Evolutionary conservation across 768 basidiomycete species (phyloP).

Genomic region (Xerocomus potaroensis): DNA sequence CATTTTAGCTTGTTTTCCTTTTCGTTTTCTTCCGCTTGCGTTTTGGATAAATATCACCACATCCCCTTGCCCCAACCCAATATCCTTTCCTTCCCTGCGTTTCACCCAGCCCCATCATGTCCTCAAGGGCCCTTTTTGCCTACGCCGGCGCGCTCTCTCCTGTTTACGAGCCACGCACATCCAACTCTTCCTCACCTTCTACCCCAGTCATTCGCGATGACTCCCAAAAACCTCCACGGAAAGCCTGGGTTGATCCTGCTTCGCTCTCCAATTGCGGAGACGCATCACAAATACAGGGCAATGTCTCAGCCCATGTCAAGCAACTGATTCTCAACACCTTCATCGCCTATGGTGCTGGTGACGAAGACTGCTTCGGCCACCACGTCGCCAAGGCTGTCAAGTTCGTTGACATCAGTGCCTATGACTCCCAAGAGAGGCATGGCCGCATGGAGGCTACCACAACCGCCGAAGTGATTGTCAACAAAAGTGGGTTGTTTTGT

Average conservation of each 20-base stretch:
- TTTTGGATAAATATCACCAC: slow-evolving; percentile 28
- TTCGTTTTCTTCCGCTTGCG: slow-evolving; percentile 7
- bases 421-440: slow-evolving; percentile 42
- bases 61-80: slow-evolving; percentile 2
- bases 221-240: slow-evolving; percentile 23
- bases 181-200: slow-evolving; percentile 16
- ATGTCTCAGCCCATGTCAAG: slow-evolving; percentile 58
- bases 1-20: slow-evolving; percentile 16
- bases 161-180: slow-evolving; percentile 25
- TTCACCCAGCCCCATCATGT: slow-evolving; percentile 15
- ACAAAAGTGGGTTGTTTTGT: slow-evolving; percentile 45
- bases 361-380: slow-evolving; percentile 57
- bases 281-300: slow-evolving; percentile 55
- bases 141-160: slow-evolving; percentile 26
- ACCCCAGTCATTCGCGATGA: slow-evolving; percentile 26
- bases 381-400: slow-evolving; percentile 55
- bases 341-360: slow-evolving; percentile 67
- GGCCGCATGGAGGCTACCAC: slow-evolving; percentile 58
- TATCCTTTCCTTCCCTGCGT: slow-evolving; percentile 2
- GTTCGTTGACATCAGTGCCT: slow-evolving; percentile 56
- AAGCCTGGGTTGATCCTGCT: slow-evolving; percentile 63
- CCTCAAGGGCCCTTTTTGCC: slow-evolving; percentile 26
- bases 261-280: slow-evolving; percentile 57
- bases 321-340: slow-evolving; percentile 66
- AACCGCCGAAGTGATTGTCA: slow-evolving; percentile 57